phyloP scores from a whole-genome alignment of 331 rosid genomes.

The Acacia concinna region DNA sequence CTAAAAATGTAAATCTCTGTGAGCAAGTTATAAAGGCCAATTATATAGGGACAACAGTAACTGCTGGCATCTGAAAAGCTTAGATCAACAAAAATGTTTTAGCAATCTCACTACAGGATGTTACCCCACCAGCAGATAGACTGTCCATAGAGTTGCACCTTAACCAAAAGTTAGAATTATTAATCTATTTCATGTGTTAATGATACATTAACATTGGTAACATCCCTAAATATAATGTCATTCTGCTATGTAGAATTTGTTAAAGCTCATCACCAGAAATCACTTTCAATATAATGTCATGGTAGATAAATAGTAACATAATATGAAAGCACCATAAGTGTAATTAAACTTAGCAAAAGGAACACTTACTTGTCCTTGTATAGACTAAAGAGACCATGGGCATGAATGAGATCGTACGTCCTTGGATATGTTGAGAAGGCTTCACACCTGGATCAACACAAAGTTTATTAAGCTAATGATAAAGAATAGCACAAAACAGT shows the following conservation, averaged over 20 bases:
- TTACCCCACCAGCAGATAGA: no score
- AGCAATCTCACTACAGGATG: not conserved
- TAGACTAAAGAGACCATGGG: conserved; percentile 69
- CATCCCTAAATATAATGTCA: not conserved
- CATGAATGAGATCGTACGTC: conserved; percentile 88
- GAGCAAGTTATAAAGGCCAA: not conserved
- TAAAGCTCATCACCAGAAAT: not conserved
- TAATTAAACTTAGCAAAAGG: conserved; percentile 4
- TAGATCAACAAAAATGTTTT: conserved; percentile 6
- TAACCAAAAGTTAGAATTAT: not conserved
- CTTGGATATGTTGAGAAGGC: conserved; percentile 88
- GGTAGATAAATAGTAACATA: not conserved
- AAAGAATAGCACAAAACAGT: not conserved
- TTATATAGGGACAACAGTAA: not conserved
- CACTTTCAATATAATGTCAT: not conserved
- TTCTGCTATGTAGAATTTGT: not conserved
- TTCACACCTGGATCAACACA: conserved; percentile 60
- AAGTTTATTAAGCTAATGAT: conserved; percentile 4
- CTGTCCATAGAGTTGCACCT: not conserved
- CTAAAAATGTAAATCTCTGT: not conserved
- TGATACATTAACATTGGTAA: not conserved
- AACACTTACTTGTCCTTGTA: conserved; percentile 71
- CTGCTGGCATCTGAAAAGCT: conserved; percentile 17
- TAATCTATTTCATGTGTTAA: not conserved
- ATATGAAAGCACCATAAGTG: not conserved